Conservation (phyloP, 371 early-diverging fungal species). For the Apophysomyces trapeziformis region DNA sequence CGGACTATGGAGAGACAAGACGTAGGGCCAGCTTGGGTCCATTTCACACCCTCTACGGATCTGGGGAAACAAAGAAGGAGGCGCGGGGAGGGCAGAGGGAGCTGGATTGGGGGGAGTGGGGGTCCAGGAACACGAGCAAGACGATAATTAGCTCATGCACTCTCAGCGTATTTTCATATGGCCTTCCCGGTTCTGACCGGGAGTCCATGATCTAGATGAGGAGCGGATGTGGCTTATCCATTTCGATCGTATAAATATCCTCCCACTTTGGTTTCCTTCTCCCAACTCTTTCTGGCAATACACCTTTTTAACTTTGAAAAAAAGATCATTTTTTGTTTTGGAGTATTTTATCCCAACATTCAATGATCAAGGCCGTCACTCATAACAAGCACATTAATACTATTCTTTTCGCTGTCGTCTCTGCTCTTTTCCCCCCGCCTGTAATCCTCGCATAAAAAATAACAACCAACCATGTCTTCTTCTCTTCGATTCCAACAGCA, state of each 20-base stretch:
- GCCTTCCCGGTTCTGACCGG: conserved; percentile 10
- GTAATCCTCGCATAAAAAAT: conserved; percentile 5
- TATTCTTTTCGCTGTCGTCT: conserved; percentile 9
- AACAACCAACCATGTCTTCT: not conserved
- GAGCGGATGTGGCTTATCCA: not conserved
- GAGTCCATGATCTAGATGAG: not conserved
- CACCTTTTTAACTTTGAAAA: not conserved
- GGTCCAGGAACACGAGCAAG: conserved; percentile 1
- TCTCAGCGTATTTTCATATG: conserved; percentile 9
- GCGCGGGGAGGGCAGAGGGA: not conserved
- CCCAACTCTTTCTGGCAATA: not conserved
- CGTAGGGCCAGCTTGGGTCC: conserved; percentile 6
- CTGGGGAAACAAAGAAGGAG: conserved; percentile 7
- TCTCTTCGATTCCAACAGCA: conserved; percentile 8
- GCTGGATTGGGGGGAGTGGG: too few relatives aligned
- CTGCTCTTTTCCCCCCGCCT: conserved; percentile 7
- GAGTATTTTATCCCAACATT: conserved; percentile 6
- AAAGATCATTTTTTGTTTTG: conserved; percentile 9
- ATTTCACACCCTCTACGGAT: not conserved
- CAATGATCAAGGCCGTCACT: conserved; percentile 8
- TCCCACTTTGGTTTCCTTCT: not conserved
- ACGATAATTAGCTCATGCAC: conserved; percentile 6
- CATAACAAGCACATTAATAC: conserved; percentile 7
- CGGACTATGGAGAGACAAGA: not conserved
- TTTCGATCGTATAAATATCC: not conserved